Conservation (phyloP, 306 rosid species). For the Cyamopsis tetragonoloba region DNA sequence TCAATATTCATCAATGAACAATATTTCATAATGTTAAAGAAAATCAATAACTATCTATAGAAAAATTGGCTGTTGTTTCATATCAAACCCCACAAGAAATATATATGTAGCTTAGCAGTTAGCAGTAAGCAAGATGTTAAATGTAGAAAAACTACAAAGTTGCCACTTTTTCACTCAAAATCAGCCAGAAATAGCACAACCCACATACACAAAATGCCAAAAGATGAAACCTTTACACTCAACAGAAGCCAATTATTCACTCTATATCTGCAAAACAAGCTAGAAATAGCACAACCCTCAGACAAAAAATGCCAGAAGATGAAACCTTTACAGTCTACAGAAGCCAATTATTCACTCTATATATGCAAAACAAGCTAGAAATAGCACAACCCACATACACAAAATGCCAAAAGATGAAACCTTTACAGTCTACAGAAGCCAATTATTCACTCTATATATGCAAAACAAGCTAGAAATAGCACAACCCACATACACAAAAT, state of each 20-base stretch:
- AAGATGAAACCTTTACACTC: constrained; percentile 12
- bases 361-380: background rate
- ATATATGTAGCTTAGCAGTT: too few species aligned
- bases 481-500: background rate
- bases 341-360: background rate
- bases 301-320: too few species aligned
- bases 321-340: background rate
- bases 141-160: too few species aligned
- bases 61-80: too few species aligned
- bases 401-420: background rate
- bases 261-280: background rate
- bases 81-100: too few species aligned
- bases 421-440: background rate
- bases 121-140: too few species aligned
- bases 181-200: constrained; percentile 3
- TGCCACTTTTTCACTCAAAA: constrained; percentile 7
- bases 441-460: background rate
- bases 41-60: too few species aligned
- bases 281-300: background rate
- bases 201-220: background rate
- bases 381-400: background rate
- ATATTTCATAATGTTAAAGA: too few species aligned
- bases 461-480: constrained; percentile 18
- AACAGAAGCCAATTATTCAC: background rate
- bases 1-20: too few species aligned